Conservation (phyloP, 371 early-diverging fungal genomes). For the Syncephalis plumigaleata region DNA sequence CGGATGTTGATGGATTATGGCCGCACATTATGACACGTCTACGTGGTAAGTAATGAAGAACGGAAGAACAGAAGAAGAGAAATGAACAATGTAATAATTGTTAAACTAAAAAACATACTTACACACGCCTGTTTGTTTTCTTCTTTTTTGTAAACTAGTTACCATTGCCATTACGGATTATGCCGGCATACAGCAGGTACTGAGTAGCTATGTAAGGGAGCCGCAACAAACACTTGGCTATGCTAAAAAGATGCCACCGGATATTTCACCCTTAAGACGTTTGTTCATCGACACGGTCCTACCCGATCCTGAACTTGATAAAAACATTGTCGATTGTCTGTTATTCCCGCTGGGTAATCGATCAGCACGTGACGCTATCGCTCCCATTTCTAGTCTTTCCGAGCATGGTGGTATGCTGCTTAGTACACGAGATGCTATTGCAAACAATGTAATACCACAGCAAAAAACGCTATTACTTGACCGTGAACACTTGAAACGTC, state of each 20-base stretch:
- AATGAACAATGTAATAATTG: too few relatives aligned
- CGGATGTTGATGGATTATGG: conserved; percentile 51
- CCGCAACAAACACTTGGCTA: conserved; percentile 24
- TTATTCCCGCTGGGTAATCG: conserved; percentile 33
- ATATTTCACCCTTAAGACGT: conserved; percentile 37
- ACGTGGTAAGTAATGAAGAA: conserved; percentile 12
- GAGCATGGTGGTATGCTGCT: conserved; percentile 63
- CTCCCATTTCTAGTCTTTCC: conserved; percentile 44
- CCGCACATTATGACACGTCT: conserved; percentile 42
- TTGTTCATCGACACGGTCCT: conserved; percentile 52
- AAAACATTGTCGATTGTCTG: conserved; percentile 38
- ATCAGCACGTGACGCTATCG: conserved; percentile 32
- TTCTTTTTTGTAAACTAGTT: too few relatives aligned
- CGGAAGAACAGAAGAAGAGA: too few relatives aligned
- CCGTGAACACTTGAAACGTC: conserved; percentile 1
- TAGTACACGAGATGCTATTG: conserved; percentile 23
- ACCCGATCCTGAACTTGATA: conserved; percentile 35
- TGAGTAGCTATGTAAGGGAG: conserved; percentile 27
- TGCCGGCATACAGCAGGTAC: conserved; percentile 34
- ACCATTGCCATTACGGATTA: conserved; percentile 58
- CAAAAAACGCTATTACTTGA: conserved; percentile 12
- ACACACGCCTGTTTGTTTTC: too few relatives aligned
- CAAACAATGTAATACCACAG: conserved; percentile 10
- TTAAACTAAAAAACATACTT: too few relatives aligned
- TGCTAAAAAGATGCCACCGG: conserved; percentile 34